phyloP scores from a whole-genome alignment of 2,329 filamentous ascomycete genomes.

The Phaeomoniella chlamydospora region DNA sequence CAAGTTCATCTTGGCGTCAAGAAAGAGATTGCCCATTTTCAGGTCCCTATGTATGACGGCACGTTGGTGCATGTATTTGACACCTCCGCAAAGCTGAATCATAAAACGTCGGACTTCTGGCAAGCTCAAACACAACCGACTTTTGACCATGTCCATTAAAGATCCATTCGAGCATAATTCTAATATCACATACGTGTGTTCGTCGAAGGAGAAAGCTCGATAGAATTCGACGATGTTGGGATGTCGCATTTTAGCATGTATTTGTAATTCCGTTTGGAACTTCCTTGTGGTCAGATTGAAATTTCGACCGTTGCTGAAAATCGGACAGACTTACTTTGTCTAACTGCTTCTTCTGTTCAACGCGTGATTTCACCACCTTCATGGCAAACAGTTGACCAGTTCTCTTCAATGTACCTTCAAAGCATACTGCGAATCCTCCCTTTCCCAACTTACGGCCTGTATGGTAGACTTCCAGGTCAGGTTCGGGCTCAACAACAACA shows the following conservation, averaged over 20 bases:
- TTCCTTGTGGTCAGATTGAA: conserved; percentile 14
- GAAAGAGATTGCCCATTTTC: conserved; percentile 96
- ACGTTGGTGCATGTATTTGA: conserved; percentile 94
- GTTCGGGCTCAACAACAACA: conserved; percentile 27
- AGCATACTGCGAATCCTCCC: conserved; percentile 36
- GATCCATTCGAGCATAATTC: conserved; percentile 93
- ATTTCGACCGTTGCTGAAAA: conserved; percentile 6
- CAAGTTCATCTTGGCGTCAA: conserved; percentile 89
- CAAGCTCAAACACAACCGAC: conserved; percentile 76
- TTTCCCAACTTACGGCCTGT: conserved; percentile 32
- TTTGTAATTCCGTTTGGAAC: conserved; percentile 77
- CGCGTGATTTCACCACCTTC: conserved; percentile 35
- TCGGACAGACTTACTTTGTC: conserved; percentile 27
- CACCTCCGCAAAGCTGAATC: conserved; percentile 86
- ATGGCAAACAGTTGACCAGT: conserved; percentile 32
- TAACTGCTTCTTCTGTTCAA: conserved; percentile 35
- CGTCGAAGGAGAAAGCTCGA: conserved; percentile 79
- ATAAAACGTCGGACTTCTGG: conserved; percentile 90
- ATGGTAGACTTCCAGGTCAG: conserved; percentile 27
- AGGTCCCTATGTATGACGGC: conserved; percentile 94
- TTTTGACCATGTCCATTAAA: conserved; percentile 94
- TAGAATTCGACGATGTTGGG: conserved; percentile 93
- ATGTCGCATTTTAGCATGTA: conserved; percentile 95
- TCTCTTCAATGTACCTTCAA: conserved; percentile 28
- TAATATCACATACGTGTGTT: conserved; percentile 82